Percentiles rank a stretch among this genome's conserved stretches.
Conservation (phyloP, 352 stramenopile genomes). For the Halophytophthora polymorphica region DNA sequence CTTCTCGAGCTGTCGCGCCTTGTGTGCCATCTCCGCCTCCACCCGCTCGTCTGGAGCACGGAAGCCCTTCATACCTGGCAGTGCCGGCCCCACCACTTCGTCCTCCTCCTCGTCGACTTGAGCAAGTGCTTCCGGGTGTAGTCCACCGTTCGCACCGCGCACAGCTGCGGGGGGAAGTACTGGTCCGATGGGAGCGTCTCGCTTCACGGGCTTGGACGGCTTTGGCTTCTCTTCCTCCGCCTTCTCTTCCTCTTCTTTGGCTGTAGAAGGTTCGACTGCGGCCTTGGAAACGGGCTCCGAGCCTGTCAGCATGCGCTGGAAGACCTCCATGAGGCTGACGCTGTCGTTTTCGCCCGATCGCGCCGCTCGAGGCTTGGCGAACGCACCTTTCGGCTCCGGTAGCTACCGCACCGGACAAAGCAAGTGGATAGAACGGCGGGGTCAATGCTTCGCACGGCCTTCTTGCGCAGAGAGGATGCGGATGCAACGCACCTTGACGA, state of each 20-base stretch:
- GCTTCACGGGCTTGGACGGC: constrained; percentile 12
- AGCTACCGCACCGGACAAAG: constrained; percentile 20
- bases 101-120: constrained; percentile 51
- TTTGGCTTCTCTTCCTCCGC: constrained; percentile 7
- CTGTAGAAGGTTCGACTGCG: background rate
- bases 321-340: constrained; percentile 51
- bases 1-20: constrained; percentile 54
- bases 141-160: background rate
- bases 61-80: constrained; percentile 80
- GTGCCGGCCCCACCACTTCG: constrained; percentile 55
- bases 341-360: constrained; percentile 14
- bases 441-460: background rate
- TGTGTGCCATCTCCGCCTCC: constrained; percentile 67
- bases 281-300: background rate
- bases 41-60: constrained; percentile 61
- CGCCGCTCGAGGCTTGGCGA: constrained; percentile 30
- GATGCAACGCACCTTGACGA: constrained; percentile 41
- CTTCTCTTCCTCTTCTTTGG: background rate
- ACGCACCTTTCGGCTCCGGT: constrained; percentile 51
- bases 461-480: background rate
- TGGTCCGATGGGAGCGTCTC: constrained; percentile 50
- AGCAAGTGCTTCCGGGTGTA: background rate
- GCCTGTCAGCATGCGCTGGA: constrained; percentile 43
- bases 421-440: background rate
- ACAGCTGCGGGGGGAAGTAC: constrained; percentile 2